phyloP scores from a whole-genome alignment of 768 basidiomycete species.

The Russula griseocarnosa region DNA sequence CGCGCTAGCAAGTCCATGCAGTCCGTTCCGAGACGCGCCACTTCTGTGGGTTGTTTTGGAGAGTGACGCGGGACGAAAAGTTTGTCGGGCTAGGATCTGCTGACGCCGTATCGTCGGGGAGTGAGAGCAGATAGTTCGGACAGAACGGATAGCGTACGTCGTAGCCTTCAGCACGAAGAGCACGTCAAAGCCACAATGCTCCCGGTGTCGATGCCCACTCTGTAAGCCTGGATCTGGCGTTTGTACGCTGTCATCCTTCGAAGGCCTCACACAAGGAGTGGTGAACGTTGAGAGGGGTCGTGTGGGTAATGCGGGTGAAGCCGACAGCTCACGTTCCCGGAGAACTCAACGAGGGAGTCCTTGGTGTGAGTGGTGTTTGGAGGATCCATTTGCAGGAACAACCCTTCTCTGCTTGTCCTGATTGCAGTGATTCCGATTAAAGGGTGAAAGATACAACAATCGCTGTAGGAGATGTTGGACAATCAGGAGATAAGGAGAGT shows the following conservation, averaged over 20 bases:
- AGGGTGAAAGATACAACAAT: no score
- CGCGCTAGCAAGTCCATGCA: slow-evolving; percentile 58
- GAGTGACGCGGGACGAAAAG: slow-evolving; percentile 55
- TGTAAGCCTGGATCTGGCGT: slow-evolving; percentile 10
- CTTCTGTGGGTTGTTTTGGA: slow-evolving; percentile 36
- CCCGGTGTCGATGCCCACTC: slow-evolving; percentile 13
- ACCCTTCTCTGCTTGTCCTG: slow-evolving; percentile 51
- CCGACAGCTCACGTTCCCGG: slow-evolving; percentile 62
- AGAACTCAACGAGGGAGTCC: slow-evolving; percentile 41
- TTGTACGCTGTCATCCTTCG: slow-evolving; percentile 39
- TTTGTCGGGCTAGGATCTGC: slow-evolving; percentile 33
- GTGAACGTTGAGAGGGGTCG: slow-evolving; percentile 42
- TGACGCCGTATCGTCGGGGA: slow-evolving; percentile 54
- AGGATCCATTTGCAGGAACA: slow-evolving; percentile 72
- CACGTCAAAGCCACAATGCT: slow-evolving; percentile 48
- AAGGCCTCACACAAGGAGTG: slow-evolving; percentile 57
- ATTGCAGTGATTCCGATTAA: slow-evolving; percentile 26
- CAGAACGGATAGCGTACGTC: slow-evolving; percentile 74
- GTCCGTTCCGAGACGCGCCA: slow-evolving; percentile 36
- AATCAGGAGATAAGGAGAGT: background rate
- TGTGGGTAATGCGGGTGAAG: slow-evolving; percentile 57
- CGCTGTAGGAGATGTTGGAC: no score
- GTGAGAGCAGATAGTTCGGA: slow-evolving; percentile 79
- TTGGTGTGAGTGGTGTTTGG: slow-evolving; percentile 29
- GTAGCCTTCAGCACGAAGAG: slow-evolving; percentile 71